These are phyloP conservation scores for Perkinsus marinus DNA, from an alignment of 169 alveolate species.

Conservation along the genomic window DNA sequence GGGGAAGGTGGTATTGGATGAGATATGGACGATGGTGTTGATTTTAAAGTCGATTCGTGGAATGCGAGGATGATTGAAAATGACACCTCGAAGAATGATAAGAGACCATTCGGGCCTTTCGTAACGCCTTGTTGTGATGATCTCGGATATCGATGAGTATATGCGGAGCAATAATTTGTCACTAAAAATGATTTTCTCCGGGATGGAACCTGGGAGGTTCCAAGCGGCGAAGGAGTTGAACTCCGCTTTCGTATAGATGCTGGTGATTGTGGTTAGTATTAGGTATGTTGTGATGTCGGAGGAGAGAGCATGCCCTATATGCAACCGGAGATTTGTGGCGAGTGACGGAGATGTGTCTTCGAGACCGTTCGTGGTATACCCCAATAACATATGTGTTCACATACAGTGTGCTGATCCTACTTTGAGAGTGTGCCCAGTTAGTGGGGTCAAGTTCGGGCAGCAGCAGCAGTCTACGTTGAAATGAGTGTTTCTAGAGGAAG, in stretches of 20 bases:
- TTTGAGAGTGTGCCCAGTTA: neutral
- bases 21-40: neutral
- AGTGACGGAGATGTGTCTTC: neutral
- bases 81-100: no score
- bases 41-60: no score
- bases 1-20: neutral
- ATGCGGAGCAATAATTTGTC: no score
- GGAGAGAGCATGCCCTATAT: neutral
- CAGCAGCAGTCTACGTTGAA: neutral
- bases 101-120: no score
- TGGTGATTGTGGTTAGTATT: no score
- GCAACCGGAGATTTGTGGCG: neutral
- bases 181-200: no score
- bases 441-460: neutral
- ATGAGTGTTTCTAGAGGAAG: neutral
- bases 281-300: neutral
- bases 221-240: no score
- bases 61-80: no score
- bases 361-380: neutral
- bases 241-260: no score
- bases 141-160: no score
- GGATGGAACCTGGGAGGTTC: no score
- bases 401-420: neutral
- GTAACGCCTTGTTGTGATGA: no score
- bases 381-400: neutral